A percentile compares a stretch with the other conserved stretches of the same genome.
Evolutionary conservation across 2,329 filamentous ascomycete species (phyloP).

Genomic region (Paraconiothyrium sp.): DNA sequence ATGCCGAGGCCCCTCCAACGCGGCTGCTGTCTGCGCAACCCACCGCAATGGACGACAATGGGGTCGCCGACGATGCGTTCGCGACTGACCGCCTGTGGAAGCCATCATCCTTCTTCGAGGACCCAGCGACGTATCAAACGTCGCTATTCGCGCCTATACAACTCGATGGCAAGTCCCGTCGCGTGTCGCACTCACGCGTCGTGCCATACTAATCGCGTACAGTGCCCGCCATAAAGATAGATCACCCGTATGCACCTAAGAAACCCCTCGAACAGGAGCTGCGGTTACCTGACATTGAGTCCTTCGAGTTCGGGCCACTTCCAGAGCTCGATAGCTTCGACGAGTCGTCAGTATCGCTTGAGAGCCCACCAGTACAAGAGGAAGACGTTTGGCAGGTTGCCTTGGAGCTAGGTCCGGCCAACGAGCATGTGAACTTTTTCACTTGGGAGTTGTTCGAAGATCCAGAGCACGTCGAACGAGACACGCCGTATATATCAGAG

Average conservation of each 20-base stretch:
- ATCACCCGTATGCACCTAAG: conserved; percentile 53
- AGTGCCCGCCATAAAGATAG: conserved; percentile 49
- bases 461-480: conserved; percentile 50
- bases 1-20: conserved; percentile 36
- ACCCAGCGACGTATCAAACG: conserved; percentile 32
- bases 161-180: conserved; percentile 47
- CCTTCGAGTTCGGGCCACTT: conserved; percentile 52
- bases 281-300: conserved; percentile 50
- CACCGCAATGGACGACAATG: conserved; percentile 49
- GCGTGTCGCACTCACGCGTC: conserved; percentile 39
- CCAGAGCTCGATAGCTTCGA: conserved; percentile 46
- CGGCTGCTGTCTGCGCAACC: conserved; percentile 20
- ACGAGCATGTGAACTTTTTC: conserved; percentile 56
- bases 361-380: conserved; percentile 36
- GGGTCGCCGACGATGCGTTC: conserved; percentile 66
- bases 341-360: conserved; percentile 39
- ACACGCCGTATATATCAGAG: conserved; percentile 72
- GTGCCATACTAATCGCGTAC: conserved; percentile 31
- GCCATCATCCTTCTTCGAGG: conserved; percentile 58
- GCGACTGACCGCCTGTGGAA: conserved; percentile 70
- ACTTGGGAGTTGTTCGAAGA: conserved; percentile 76
- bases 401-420: conserved; percentile 40
- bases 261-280: conserved; percentile 46
- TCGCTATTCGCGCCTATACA: conserved; percentile 46
- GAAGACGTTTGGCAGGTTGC: conserved; percentile 53